These are phyloP conservation scores for Ceratobasidium papillatum DNA, from an alignment of 1,284 basidiomycete genomes.

Conservation along the genomic window DNA sequence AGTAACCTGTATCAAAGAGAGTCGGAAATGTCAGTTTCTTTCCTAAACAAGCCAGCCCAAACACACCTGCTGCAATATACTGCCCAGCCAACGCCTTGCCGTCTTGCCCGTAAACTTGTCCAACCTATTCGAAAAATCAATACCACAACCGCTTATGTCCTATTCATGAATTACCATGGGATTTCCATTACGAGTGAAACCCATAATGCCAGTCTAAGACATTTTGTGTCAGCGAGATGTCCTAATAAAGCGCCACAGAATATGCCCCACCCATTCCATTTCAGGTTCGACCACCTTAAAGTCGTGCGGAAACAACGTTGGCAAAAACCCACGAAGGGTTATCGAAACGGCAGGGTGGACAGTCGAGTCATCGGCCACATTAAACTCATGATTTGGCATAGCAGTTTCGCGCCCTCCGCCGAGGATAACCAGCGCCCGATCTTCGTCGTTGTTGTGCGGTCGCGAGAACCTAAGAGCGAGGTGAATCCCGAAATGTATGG, in stretches of 20 bases:
- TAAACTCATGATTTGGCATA: conserved; percentile 59
- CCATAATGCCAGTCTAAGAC: conserved; percentile 82
- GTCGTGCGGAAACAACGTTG: conserved; percentile 64
- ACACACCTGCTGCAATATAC: conserved; percentile 78
- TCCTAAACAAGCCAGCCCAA: conserved; percentile 67
- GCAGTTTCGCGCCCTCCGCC: conserved; percentile 72
- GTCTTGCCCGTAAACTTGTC: conserved; percentile 60
- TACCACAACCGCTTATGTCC: background rate
- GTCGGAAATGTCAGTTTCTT: background rate
- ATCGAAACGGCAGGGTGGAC: conserved; percentile 61
- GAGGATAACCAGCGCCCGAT: conserved; percentile 70
- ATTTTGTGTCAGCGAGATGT: conserved; percentile 44
- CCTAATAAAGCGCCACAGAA: background rate
- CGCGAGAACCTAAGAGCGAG: conserved; percentile 34
- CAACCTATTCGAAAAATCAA: conserved; percentile 61
- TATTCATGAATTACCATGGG: conserved; percentile 64
- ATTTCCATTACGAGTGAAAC: conserved; percentile 67
- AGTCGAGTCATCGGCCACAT: conserved; percentile 68
- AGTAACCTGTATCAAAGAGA: background rate
- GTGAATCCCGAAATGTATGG: background rate
- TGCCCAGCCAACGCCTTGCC: conserved; percentile 58
- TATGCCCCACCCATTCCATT: conserved; percentile 73
- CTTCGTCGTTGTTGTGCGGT: conserved; percentile 45
- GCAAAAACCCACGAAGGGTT: conserved; percentile 66
- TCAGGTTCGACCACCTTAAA: conserved; percentile 63